Evolutionary conservation across 768 basidiomycete species (phyloP).

Genomic region (Pholiota molesta): DNA sequence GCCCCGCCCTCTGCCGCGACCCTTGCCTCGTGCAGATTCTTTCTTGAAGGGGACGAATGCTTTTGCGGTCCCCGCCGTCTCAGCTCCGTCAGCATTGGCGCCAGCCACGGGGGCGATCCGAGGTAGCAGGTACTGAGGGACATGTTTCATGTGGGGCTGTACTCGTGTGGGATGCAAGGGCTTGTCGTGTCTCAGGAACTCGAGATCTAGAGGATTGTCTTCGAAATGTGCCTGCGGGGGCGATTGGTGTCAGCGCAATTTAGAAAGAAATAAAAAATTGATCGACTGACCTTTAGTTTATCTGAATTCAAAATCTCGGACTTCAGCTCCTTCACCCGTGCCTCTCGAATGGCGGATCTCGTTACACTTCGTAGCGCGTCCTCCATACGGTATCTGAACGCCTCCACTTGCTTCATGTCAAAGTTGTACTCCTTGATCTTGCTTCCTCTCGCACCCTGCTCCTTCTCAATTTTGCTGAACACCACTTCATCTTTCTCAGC

Average conservation of each 20-base stretch:
- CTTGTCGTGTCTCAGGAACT: slow-evolving; percentile 92
- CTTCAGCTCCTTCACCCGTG: slow-evolving; percentile 91
- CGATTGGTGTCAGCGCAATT: background rate
- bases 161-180: slow-evolving; percentile 88
- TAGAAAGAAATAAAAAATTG: background rate
- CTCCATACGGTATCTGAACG: slow-evolving; percentile 97
- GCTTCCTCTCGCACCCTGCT: slow-evolving; percentile 63
- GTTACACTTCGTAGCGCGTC: slow-evolving; percentile 92
- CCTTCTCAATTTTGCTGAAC: slow-evolving; percentile 75
- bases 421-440: slow-evolving; percentile 89
- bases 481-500: slow-evolving; percentile 77
- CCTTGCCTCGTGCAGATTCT: slow-evolving; percentile 48
- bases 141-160: slow-evolving; percentile 94
- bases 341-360: slow-evolving; percentile 83
- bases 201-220: slow-evolving; percentile 92
- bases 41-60: slow-evolving; percentile 81
- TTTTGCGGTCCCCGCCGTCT: slow-evolving; percentile 34
- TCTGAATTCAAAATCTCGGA: slow-evolving; percentile 93
- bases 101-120: slow-evolving; percentile 66
- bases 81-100: slow-evolving; percentile 30
- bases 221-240: slow-evolving; percentile 90
- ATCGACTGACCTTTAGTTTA: slow-evolving; percentile 80
- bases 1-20: slow-evolving; percentile 59
- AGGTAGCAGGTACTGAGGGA: slow-evolving; percentile 91
- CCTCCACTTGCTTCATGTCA: slow-evolving; percentile 95